Conservation (phyloP, 306 rosid genomes). For the Cicer arietinum region DNA sequence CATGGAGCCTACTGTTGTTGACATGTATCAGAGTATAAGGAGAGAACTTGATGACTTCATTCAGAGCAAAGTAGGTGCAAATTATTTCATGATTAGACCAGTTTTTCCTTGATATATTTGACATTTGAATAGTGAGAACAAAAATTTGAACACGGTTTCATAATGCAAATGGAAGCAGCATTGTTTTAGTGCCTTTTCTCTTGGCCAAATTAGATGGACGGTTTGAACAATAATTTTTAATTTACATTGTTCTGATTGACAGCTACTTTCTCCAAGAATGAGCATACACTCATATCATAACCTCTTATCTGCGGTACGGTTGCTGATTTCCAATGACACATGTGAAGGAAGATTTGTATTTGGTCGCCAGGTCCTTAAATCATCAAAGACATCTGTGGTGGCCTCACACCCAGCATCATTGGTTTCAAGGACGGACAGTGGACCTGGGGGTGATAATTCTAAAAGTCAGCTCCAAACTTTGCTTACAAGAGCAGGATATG, state of each 20-base stretch:
- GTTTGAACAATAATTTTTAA: conserved; percentile 3
- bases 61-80: conserved; percentile 76
- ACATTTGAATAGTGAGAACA: conserved; percentile 23
- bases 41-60: conserved; percentile 80
- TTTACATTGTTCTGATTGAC: conserved; percentile 42
- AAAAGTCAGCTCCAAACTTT: conserved; percentile 95
- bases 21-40: conserved; percentile 68
- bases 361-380: conserved; percentile 62
- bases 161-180: conserved; percentile 25
- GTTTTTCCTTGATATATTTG: conserved; percentile 25
- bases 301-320: conserved; percentile 78
- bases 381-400: conserved; percentile 52
- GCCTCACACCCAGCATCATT: conserved; percentile 51
- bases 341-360: conserved; percentile 80
- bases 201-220: neutral
- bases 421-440: conserved; percentile 88
- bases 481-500: conserved; percentile 86
- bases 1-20: conserved; percentile 80
- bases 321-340: conserved; percentile 65
- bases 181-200: conserved; percentile 35
- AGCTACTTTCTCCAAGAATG: conserved; percentile 82
- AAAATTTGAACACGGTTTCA: neutral
- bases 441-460: conserved; percentile 98
- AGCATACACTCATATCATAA: conserved; percentile 62
- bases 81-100: conserved; percentile 37